A percentile compares a stretch with the other conserved stretches of the same genome.
These are phyloP conservation scores for Irineochytrium annulatum DNA, from an alignment of 192 early-diverging fungal species.

Conservation along the genomic window DNA sequence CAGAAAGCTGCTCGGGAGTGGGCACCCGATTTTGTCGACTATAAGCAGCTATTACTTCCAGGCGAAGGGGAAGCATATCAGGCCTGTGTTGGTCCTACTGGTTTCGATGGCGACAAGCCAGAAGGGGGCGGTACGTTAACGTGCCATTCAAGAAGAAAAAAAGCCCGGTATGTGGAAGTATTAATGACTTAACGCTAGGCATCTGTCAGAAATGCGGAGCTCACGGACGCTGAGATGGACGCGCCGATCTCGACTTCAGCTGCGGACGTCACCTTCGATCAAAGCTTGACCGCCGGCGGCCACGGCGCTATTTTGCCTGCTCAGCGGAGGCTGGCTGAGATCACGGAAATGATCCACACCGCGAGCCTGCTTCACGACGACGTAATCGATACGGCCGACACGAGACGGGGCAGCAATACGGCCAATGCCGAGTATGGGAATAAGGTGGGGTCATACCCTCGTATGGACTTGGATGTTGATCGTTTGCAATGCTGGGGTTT, in stretches of 20 bases:
- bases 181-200: no score
- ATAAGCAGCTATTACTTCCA: slow-evolving; percentile 89
- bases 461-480: no score
- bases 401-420: slow-evolving; percentile 69
- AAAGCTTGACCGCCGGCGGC: slow-evolving; percentile 3
- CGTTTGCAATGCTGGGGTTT: no score
- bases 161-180: no score
- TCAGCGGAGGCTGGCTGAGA: slow-evolving; percentile 90
- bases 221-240: neutral
- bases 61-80: slow-evolving; percentile 81
- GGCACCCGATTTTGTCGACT: slow-evolving; percentile 85
- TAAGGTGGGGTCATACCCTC: no score
- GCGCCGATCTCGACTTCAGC: neutral
- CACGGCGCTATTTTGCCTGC: slow-evolving; percentile 74
- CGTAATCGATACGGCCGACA: slow-evolving; percentile 74
- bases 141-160: no score
- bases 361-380: slow-evolving; percentile 95
- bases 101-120: slow-evolving; percentile 75
- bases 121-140: no score
- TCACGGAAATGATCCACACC: slow-evolving; percentile 98
- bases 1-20: slow-evolving; percentile 72
- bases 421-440: slow-evolving; percentile 90
- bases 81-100: slow-evolving; percentile 87
- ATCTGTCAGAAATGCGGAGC: neutral
- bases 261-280: neutral